Evolutionary conservation across 768 basidiomycete genomes (phyloP).

Genomic region (Russula emetica): DNA sequence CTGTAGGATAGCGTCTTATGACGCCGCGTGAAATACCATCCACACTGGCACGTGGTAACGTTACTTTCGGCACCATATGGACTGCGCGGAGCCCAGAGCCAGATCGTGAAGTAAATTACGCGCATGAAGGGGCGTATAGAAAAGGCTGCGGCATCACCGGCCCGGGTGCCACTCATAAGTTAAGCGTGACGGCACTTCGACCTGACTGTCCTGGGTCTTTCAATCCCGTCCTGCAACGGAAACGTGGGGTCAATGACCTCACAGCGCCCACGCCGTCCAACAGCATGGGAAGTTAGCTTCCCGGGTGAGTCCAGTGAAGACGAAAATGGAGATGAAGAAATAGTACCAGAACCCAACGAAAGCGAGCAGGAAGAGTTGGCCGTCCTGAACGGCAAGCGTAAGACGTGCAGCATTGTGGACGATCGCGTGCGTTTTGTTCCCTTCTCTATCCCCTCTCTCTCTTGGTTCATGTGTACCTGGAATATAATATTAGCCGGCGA

Average conservation of each 20-base stretch:
- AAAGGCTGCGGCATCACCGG: neutral
- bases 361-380: neutral
- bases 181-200: no score
- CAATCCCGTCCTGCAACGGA: neutral
- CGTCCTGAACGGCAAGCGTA: conserved; percentile 2
- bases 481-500: conserved; percentile 14
- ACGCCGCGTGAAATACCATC: no score
- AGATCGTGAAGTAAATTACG: no score
- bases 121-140: no score
- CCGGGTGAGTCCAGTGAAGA: conserved; percentile 37
- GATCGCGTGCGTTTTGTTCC: conserved; percentile 4
- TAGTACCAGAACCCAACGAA: neutral
- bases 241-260: neutral
- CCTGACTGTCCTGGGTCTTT: no score
- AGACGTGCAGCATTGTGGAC: neutral
- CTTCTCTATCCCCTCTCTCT: neutral
- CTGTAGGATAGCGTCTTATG: neutral
- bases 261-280: conserved; percentile 33
- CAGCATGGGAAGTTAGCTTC: conserved; percentile 54
- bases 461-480: neutral
- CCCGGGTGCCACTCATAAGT: neutral
- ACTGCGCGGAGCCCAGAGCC: no score
- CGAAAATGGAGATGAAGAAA: neutral
- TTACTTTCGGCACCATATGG: no score
- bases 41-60: no score